Conservation (phyloP, 1,139 yeast genomes). For the Candida tetrigidarum region DNA sequence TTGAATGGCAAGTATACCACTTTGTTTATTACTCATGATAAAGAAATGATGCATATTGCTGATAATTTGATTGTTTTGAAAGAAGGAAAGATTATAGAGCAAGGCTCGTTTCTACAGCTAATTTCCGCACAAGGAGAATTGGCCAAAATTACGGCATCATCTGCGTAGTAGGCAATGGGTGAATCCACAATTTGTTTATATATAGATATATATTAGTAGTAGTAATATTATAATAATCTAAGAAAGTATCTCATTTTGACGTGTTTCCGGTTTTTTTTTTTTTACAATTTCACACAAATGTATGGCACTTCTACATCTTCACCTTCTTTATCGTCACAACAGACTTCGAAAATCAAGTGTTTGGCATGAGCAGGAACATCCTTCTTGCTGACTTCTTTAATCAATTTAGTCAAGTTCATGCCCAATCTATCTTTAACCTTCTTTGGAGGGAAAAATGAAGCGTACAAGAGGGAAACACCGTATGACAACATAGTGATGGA, state of each 20-base stretch:
- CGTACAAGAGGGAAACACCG: conserved; percentile 88
- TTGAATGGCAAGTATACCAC: conserved; percentile 42
- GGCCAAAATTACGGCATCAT: conserved; percentile 15
- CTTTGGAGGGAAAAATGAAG: conserved; percentile 92
- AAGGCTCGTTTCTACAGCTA: conserved; percentile 23
- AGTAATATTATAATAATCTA: not conserved
- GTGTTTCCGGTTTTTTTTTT: no score
- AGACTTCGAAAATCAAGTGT: conserved; percentile 82
- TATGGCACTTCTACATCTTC: conserved; percentile 97
- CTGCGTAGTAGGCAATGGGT: no score
- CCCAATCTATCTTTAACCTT: conserved; percentile 79
- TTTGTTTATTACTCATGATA: conserved; percentile 62
- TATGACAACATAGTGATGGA: conserved; percentile 90
- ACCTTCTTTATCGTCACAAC: conserved; percentile 90
- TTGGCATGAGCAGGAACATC: conserved; percentile 77
- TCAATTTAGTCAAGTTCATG: conserved; percentile 71
- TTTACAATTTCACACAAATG: conserved; percentile 56
- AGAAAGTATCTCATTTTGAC: no score
- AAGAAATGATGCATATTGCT: conserved; percentile 56
- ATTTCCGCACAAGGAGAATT: conserved; percentile 21
- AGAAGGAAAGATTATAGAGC: conserved; percentile 47
- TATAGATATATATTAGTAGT: not conserved
- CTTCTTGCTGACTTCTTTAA: conserved; percentile 82
- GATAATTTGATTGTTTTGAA: conserved; percentile 46
- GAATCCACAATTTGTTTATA: no score